Conservation (phyloP, 805 yeast species). For the Yarrowia sp. region DNA sequence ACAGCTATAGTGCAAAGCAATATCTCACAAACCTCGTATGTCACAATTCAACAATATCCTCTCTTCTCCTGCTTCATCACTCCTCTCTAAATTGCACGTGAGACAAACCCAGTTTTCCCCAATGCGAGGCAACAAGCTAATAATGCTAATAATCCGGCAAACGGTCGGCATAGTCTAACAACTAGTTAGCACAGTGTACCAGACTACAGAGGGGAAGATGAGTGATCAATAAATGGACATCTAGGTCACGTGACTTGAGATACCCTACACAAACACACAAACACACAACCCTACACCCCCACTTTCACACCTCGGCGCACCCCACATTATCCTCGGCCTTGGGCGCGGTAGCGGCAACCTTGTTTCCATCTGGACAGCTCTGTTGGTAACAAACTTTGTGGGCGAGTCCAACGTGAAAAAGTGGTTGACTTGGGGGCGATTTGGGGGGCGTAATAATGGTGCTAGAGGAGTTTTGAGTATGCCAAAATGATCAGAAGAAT, state of each 20-base stretch:
- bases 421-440: background rate
- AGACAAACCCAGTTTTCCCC: too few species aligned
- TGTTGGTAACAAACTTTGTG: slow-evolving; percentile 11
- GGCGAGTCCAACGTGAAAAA: slow-evolving; percentile 9
- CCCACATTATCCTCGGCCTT: slow-evolving; percentile 22
- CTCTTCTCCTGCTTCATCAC: too few species aligned
- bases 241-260: too few species aligned
- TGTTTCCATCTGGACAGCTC: background rate
- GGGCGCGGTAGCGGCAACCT: slow-evolving; percentile 3
- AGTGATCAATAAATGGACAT: background rate
- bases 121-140: background rate
- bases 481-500: too few species aligned
- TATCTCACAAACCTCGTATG: too few species aligned
- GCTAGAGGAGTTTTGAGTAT: too few species aligned
- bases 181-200: background rate
- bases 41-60: too few species aligned
- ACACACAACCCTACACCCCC: background rate
- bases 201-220: background rate
- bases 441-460: too few species aligned
- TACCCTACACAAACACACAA: too few species aligned
- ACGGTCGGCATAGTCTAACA: slow-evolving; percentile 4
- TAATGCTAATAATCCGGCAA: slow-evolving; percentile 19
- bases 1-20: too few species aligned
- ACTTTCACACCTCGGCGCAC: slow-evolving; percentile 1
- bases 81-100: too few species aligned